phyloP scores from a whole-genome alignment of 768 basidiomycete species.

The Piloderma croceum region DNA sequence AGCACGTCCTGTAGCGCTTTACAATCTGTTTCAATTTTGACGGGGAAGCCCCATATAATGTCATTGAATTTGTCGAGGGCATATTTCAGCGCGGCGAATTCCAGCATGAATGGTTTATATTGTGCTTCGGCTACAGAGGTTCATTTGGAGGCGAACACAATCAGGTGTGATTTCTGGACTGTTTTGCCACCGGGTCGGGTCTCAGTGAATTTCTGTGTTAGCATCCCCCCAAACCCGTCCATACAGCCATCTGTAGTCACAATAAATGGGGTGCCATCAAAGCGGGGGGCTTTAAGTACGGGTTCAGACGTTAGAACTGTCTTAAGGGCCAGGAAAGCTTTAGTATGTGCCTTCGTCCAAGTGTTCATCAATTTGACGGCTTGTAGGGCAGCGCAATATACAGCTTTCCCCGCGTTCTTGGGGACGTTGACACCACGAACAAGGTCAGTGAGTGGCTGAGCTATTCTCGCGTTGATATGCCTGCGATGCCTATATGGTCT shows the following conservation, averaged over 20 bases:
- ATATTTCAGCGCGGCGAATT: too few species aligned
- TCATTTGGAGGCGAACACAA: conserved; percentile 30
- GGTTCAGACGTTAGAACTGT: conserved; percentile 25
- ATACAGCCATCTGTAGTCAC: conserved; percentile 30
- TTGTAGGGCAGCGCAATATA: conserved; percentile 23
- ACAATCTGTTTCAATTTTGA: too few species aligned
- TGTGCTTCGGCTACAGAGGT: conserved; percentile 25
- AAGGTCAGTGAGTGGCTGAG: too few species aligned
- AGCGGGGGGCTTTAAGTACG: conserved; percentile 25
- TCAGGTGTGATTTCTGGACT: conserved; percentile 19
- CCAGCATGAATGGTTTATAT: conserved; percentile 28
- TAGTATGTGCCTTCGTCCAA: conserved; percentile 19
- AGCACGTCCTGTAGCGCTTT: conserved; percentile 21
- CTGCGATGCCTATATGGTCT: too few species aligned
- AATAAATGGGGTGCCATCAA: too few species aligned
- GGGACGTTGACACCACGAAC: too few species aligned
- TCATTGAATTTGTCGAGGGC: too few species aligned
- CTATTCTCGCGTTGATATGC: too few species aligned
- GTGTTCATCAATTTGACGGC: conserved; percentile 9
- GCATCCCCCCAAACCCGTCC: too few species aligned
- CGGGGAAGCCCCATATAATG: too few species aligned
- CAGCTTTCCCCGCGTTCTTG: conserved; percentile 19
- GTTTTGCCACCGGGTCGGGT: too few species aligned
- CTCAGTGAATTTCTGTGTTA: too few species aligned
- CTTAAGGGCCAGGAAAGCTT: conserved; percentile 28